Evolutionary conservation across 2,329 filamentous ascomycete species (phyloP), one percentile per base, ranked within the genome.

Genomic region (Knoxdaviesia proteae): DNA sequence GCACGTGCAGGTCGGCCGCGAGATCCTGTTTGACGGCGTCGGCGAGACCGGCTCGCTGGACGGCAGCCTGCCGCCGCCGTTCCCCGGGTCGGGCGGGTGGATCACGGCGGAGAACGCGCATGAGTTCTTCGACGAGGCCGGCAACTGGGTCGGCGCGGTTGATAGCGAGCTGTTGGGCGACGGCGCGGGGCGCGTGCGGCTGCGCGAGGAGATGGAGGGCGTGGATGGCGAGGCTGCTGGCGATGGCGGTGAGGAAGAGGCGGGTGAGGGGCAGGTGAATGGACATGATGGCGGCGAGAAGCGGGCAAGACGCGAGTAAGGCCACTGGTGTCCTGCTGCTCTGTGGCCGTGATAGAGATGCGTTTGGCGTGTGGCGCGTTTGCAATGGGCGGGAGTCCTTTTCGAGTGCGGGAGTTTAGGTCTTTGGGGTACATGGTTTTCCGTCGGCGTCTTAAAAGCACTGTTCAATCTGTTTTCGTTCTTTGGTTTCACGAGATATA

Each of bases 51-150:
- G 71, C 48, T 64, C 64, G 0, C 57, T 77, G 3, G 71, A 74
- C 34, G 74, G 71, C 0, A 63, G 73, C 50, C 53, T 79, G 30
- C 75, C 75, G n/a, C 74, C 74, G 2, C 71, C 76, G 0, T 71
- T 81, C 57, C 79, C 81, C 0, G 80, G 81, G 1, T 83, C 80
- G 41, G 73, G 72, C 0, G 81, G 81, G 0, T 88, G 82, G 82
- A 86, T 96, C 54, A 96, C 88, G 10, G 81, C 83, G 6, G 88
- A 94, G 44, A 96, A 94, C 52, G 77, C 93, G 56, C 67, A 80
- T 48, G 73, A 93, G 50, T 93, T 76, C 54, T 82, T 90, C 58
- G 82, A 90, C 51, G 76, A 71, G 47, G 70, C 86, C 6, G 84
- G 84, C 3, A 86, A 88, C 54, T 88, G 80, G 71, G 79, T 81